Base-by-base conservation (phyloP, 495 filamentous ascomycete genomes). In the Annulohypoxylon moriforme region DNA sequence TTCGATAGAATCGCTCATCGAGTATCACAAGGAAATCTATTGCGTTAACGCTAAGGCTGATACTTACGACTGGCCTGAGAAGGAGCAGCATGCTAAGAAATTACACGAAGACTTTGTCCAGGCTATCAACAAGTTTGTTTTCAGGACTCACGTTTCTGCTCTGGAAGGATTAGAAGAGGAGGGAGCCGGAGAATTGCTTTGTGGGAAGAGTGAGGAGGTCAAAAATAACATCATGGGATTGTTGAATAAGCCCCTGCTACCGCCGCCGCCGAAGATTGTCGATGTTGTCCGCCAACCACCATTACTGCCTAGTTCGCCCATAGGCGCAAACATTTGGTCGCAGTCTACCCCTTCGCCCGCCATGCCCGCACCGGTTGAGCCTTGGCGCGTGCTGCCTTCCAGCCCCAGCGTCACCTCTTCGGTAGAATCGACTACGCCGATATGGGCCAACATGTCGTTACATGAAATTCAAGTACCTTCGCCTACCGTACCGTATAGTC, bases 121-220 rank as follows among this genome's bases (percentile, higher is more conserved):
- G 82, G 92, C 94, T 49, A 91, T 94, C 83, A 99, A 99, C 87
- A 94, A 91, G 82, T 99, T 96, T 78, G 94, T 99, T 74, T 99
- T 93, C 83, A 89, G 94, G 73, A 94, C 96, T 29, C 89, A 92
- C 72, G 94, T 91, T 67, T 90, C 92, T 71, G 96, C 95, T 38
- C 85, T 99, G 62, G 96, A 99, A 81, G 96, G 96, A 53, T 82
- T 98, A 62, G 96, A 99, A 85, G 96, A 99, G 81, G 96, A 98
- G 78, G 96, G 96, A 62, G 93, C 92, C 47, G 96, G 96, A 60
- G 96, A 99, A 82, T 84, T 99, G 60, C 88, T 98, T 44, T 91
- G 90, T 71, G 95, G 96, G 59, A 91, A 93, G 81, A 94, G 93
- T 79, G 94, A 97, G 76, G 95, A 98, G 66, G 95, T 97, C 77